Conservation (phyloP, 371 early-diverging fungal genomes). For the Mucor racemosus region DNA sequence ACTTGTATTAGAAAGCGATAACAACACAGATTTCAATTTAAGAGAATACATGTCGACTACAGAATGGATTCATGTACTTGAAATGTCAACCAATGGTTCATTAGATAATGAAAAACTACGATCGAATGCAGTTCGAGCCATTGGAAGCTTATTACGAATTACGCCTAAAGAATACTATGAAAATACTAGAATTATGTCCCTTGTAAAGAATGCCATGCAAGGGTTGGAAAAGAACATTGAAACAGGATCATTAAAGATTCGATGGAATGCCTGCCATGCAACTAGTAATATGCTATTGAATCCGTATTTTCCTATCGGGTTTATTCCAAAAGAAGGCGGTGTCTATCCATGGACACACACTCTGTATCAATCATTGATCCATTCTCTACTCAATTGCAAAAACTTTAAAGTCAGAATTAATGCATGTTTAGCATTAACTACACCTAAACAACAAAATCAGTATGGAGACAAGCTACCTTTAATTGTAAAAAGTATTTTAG, state of each 20-base stretch:
- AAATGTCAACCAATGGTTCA: conserved; percentile 57
- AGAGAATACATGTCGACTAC: conserved; percentile 41
- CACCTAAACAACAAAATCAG: conserved; percentile 44
- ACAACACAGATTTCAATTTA: conserved; percentile 33
- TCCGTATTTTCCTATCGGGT: conserved; percentile 65
- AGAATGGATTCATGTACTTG: conserved; percentile 54
- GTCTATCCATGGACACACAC: conserved; percentile 57
- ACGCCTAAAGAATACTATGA: conserved; percentile 57
- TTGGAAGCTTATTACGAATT: conserved; percentile 71
- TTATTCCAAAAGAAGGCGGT: conserved; percentile 27
- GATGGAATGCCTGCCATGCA: conserved; percentile 88
- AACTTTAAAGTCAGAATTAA: conserved; percentile 86
- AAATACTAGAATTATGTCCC: conserved; percentile 47
- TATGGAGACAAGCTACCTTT: conserved; percentile 56
- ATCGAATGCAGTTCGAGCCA: conserved; percentile 74
- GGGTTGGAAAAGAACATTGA: conserved; percentile 72
- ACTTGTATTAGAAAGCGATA: conserved; percentile 58
- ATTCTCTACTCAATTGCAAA: conserved; percentile 61
- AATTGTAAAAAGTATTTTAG: conserved; percentile 51
- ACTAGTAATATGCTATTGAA: conserved; percentile 68
- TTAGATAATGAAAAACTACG: conserved; percentile 78
- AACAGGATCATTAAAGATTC: conserved; percentile 74
- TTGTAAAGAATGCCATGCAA: conserved; percentile 61
- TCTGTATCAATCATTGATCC: conserved; percentile 60
- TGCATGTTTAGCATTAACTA: conserved; percentile 71